These are phyloP conservation scores for Pichia gijzeniarum DNA, from an alignment of 805 yeast genomes.

Conservation along the genomic window DNA sequence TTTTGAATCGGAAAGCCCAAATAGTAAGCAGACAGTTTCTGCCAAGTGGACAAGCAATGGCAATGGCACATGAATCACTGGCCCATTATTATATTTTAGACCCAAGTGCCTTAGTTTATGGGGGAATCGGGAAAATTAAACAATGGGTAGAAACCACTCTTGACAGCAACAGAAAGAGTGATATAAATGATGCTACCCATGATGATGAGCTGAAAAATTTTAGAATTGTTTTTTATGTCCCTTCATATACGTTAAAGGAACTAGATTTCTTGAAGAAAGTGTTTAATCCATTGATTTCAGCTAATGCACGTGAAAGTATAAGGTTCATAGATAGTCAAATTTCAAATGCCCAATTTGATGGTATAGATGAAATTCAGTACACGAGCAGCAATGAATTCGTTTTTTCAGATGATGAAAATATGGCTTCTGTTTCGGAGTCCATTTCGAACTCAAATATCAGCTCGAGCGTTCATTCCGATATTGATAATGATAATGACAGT, in stretches of 20 bases:
- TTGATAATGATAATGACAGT: slow-evolving; percentile 5
- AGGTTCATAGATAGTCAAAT: slow-evolving; percentile 44
- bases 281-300: slow-evolving; percentile 43
- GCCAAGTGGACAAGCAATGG: no score
- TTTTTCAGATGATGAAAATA: slow-evolving; percentile 6
- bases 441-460: neutral
- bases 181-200: slow-evolving; percentile 58
- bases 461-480: neutral
- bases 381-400: no score
- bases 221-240: slow-evolving; percentile 40
- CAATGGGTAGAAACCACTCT: slow-evolving; percentile 40
- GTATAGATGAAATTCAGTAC: slow-evolving; percentile 10
- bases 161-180: slow-evolving; percentile 11
- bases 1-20: no score
- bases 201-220: slow-evolving; percentile 7
- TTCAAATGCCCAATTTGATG: slow-evolving; percentile 11
- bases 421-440: neutral
- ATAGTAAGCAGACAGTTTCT: no score
- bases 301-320: slow-evolving; percentile 61
- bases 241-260: slow-evolving; percentile 52
- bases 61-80: no score
- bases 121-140: slow-evolving; percentile 63
- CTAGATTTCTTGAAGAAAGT: slow-evolving; percentile 54
- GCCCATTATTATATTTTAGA: slow-evolving; percentile 45
- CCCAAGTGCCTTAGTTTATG: slow-evolving; percentile 54